phyloP scores from a whole-genome alignment of 345 rosid genomes.

The Eucalyptus pauciflora region DNA sequence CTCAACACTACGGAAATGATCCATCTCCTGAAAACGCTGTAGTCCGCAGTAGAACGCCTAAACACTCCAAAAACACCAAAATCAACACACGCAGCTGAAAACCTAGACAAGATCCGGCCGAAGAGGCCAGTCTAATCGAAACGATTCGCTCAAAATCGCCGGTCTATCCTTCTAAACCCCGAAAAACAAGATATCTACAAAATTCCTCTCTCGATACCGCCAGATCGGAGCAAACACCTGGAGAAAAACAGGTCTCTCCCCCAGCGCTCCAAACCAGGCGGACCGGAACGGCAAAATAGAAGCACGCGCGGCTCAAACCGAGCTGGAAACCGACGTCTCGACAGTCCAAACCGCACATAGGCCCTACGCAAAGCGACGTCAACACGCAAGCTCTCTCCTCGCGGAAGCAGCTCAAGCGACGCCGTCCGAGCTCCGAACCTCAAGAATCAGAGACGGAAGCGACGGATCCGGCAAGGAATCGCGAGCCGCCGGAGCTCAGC shows the following conservation, averaged over 20 bases:
- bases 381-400: background rate
- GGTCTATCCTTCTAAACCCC: background rate
- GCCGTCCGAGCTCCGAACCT: background rate
- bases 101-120: background rate
- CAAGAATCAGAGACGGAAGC: background rate
- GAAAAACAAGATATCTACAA: background rate
- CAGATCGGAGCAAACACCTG: background rate
- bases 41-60: background rate
- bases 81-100: background rate
- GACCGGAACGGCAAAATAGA: background rate
- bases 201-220: background rate
- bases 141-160: background rate
- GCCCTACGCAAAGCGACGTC: background rate
- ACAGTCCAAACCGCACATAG: background rate
- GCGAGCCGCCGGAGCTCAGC: background rate
- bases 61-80: background rate
- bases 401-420: background rate
- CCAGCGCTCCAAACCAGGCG: background rate
- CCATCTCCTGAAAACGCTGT: conserved; percentile 27
- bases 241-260: background rate
- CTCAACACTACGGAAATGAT: conserved; percentile 52
- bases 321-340: background rate
- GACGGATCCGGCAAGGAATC: background rate
- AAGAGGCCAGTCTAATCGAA: background rate
- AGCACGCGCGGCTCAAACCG: background rate